Percentiles rank a stretch among this genome's conserved stretches.
Evolutionary conservation across 2,329 filamentous ascomycete genomes (phyloP).

Genomic region (Diaporthe sp.): DNA sequence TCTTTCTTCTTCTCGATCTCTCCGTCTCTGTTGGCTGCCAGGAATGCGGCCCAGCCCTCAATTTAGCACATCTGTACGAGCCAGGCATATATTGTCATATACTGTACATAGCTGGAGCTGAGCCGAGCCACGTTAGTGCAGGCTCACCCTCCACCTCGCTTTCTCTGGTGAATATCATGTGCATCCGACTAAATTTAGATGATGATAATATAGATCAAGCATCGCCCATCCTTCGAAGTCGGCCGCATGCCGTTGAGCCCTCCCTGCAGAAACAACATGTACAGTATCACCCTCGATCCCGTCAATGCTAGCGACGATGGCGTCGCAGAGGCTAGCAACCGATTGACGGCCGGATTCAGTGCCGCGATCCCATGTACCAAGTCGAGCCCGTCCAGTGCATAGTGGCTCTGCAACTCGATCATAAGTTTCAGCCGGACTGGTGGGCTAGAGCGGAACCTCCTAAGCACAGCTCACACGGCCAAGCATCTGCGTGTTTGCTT

Average conservation of each 20-base stretch:
- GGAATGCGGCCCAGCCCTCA: conserved; percentile 5
- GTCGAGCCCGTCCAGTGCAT: background rate
- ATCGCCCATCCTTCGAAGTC: background rate
- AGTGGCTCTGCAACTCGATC: background rate
- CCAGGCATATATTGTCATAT: background rate
- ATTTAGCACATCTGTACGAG: conserved; percentile 2
- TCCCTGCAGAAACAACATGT: background rate
- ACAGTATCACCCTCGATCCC: background rate
- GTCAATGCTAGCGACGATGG: conserved; percentile 24
- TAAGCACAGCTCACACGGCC: background rate
- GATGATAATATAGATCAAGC: background rate
- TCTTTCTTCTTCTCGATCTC: background rate
- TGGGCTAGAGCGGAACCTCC: conserved; percentile 22
- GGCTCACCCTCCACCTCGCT: conserved; percentile 1
- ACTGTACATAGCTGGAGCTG: conserved; percentile 5
- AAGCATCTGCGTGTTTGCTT: background rate
- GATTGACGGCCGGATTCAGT: conserved; percentile 17
- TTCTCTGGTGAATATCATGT: background rate
- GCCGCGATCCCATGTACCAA: conserved; percentile 13
- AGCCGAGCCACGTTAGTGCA: conserved; percentile 13
- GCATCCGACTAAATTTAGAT: conserved; percentile 16
- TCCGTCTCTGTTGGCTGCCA: background rate
- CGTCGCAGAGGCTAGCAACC: conserved; percentile 17
- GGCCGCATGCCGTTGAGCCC: background rate
- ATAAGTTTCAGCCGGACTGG: conserved; percentile 27